phyloP scores from a whole-genome alignment of 2,329 filamentous ascomycete species.

The Colletotrichum liaoningense region DNA sequence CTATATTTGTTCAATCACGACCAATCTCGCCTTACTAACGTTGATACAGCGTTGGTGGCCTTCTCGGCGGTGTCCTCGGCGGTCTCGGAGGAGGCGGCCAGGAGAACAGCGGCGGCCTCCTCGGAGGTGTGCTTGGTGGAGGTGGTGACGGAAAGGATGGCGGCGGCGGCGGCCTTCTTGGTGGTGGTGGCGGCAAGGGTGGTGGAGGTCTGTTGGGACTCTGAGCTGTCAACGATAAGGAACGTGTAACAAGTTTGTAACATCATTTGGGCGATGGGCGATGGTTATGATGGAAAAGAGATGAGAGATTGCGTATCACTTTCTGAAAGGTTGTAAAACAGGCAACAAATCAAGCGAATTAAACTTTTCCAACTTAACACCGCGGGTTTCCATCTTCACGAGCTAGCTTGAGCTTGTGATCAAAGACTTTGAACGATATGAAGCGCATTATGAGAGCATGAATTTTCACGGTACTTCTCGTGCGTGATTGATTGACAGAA shows the following conservation, averaged over 20 bases:
- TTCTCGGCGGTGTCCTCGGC: slow-evolving; percentile 26
- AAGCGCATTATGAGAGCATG: too few species aligned
- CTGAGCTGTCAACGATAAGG: neutral
- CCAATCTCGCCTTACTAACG: neutral
- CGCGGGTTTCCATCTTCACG: fast-evolving
- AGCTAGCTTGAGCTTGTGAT: fast-evolving
- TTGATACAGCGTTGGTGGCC: slow-evolving; percentile 11
- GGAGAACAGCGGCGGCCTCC: neutral
- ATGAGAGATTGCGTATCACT: neutral
- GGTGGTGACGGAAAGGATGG: slow-evolving; percentile 2
- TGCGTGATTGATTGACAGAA: too few species aligned
- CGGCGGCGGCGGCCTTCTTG: slow-evolving; percentile 7
- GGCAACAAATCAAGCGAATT: neutral
- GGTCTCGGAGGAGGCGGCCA: slow-evolving; percentile 9
- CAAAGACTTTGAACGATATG: too few species aligned
- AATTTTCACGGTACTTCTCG: too few species aligned
- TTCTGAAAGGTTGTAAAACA: neutral
- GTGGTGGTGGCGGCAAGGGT: slow-evolving; percentile 10
- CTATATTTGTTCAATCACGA: neutral
- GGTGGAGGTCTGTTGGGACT: neutral
- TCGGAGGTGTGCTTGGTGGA: slow-evolving; percentile 30
- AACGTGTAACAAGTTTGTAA: neutral
- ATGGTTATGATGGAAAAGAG: neutral
- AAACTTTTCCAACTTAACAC: too few species aligned
- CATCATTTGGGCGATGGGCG: neutral